Evolutionary conservation across 306 rosid genomes (phyloP).

Genomic region (Acmispon strigosus): DNA sequence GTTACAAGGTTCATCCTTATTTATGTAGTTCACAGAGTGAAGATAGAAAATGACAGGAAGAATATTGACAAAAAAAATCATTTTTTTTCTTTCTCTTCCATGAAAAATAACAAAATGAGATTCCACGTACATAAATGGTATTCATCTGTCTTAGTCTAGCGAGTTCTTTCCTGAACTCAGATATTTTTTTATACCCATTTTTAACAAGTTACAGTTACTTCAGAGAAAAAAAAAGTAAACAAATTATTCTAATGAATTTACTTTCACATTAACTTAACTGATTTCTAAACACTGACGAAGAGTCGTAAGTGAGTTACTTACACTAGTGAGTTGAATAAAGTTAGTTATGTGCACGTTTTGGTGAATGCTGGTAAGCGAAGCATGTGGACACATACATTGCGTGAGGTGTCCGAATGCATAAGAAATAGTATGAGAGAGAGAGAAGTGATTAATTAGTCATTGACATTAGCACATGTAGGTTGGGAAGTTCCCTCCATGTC

Average conservation of each 20-base stretch:
- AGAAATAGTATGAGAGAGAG: constrained; percentile 5
- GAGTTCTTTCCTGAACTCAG: too few relatives aligned
- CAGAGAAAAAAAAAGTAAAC: too few relatives aligned
- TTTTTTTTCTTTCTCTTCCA: constrained; percentile 8
- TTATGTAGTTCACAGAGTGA: constrained; percentile 25
- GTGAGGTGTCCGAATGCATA: constrained; percentile 52
- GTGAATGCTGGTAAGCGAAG: constrained; percentile 42
- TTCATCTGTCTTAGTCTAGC: neutral
- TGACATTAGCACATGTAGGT: constrained; percentile 47
- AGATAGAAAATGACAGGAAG: constrained; percentile 23
- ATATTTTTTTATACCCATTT: too few relatives aligned
- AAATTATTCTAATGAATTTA: too few relatives aligned
- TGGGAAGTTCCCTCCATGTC: constrained; percentile 29
- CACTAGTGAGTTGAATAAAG: constrained; percentile 24
- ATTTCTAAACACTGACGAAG: neutral
- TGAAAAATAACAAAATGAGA: constrained; percentile 14
- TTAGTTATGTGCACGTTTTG: constrained; percentile 70
- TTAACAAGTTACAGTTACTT: too few relatives aligned
- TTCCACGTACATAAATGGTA: neutral
- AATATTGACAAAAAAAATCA: neutral
- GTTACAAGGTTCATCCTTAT: constrained; percentile 20
- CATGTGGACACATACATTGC: constrained; percentile 50
- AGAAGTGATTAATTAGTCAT: constrained; percentile 23
- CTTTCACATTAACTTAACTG: too few relatives aligned
- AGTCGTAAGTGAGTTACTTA: constrained; percentile 9